Evolutionary conservation across 192 early-diverging fungal species (phyloP), one percentile per base, ranked within the genome.

Genomic region (Lobulomyces angularis): DNA sequence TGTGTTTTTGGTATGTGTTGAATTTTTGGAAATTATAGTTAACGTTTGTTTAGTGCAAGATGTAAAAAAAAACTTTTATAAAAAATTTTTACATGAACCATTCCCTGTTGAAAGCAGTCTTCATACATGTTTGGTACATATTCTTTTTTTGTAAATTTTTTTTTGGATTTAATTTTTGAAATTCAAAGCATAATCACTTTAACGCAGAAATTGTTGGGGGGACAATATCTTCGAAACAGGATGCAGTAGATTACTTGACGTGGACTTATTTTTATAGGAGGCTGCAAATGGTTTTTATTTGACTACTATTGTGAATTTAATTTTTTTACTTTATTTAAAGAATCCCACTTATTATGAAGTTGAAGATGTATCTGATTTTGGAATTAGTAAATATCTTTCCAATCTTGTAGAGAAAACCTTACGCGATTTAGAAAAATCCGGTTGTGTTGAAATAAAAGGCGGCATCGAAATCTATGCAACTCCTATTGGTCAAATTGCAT

Each of bases 311-410:
- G 20, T 47, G 32, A 30, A 18, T 56, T 18, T 44, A 7, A 2
- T 44, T 34, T 9, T 5, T 26, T 17, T 1, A 22, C 5, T 34
- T 52, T 25, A 17, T 11, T n/a, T 33, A 24, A 71, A 84, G 65
- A 99, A 99, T 57, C 95, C 95, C 11, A 79, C 88, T 1, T 99
- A 89, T 60, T 99, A 99, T 57, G 90, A 86, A 5, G 67, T 88
- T 1, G 67, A 84, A 37, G 90, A 88, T 27, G 36, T 71, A 30
- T 65, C 83, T 0, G 75, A 76, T 1, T 40, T 51, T 6, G 79
- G 75, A 12, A 61, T 95, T 11, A 81, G 82, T 50, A 45, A 45
- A 4, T 87, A 80, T 56, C 48, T 99, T 41, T 92, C 90, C 0
- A 51, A 70, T n/a, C 49, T 93, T 42, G 65, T 97, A 27, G 75